A percentile compares a stretch with the other conserved stretches of the same genome.
Conservation (phyloP, 129 eudicot genomes). For the Scalesia atractyloides region DNA sequence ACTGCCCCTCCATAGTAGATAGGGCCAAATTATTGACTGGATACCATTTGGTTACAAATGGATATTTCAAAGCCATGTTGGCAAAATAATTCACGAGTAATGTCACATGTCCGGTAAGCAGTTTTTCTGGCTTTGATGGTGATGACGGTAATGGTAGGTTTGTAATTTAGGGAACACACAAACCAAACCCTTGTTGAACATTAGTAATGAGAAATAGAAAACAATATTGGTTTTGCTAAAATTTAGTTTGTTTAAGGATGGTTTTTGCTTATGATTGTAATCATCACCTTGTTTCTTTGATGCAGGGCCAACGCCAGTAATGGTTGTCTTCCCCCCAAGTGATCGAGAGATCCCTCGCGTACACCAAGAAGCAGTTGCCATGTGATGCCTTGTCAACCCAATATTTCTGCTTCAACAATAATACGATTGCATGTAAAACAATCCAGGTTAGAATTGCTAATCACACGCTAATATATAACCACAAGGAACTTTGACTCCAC, state of each 20-base stretch:
- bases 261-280: conserved; percentile 6
- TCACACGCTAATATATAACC: neutral
- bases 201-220: neutral
- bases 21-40: neutral
- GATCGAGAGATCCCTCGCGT: conserved; percentile 59
- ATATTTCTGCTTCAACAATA: conserved; percentile 53
- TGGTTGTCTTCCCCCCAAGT: conserved; percentile 70
- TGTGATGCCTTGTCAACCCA: conserved; percentile 62
- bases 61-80: neutral
- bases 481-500: neutral
- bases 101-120: too few relatives aligned
- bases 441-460: neutral
- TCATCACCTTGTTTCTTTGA: conserved; percentile 65
- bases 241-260: neutral
- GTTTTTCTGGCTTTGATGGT: neutral
- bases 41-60: neutral
- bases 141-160: neutral
- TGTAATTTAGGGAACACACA: neutral
- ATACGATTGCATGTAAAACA: neutral
- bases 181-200: neutral
- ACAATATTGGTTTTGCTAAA: neutral
- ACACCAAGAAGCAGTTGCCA: conserved; percentile 68
- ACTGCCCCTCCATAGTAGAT: neutral
- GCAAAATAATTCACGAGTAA: neutral
- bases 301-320: conserved; percentile 67